Evolutionary conservation across 768 basidiomycete genomes (phyloP).

Genomic region (Amanita muscaria): DNA sequence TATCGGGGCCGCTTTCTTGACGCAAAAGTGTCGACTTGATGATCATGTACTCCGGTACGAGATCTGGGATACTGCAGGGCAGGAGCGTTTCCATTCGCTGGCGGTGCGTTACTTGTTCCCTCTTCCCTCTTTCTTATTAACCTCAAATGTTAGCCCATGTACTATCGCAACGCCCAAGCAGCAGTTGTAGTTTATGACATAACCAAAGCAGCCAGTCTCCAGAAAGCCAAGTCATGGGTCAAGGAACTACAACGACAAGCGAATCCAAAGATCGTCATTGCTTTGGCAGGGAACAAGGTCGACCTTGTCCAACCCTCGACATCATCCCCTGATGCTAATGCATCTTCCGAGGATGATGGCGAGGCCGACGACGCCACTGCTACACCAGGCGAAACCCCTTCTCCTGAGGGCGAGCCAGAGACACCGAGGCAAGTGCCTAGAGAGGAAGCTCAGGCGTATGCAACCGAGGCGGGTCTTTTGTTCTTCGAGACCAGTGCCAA

Average conservation of each 20-base stretch:
- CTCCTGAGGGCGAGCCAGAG: constrained; percentile 48
- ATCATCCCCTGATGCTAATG: constrained; percentile 37
- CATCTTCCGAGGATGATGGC: constrained; percentile 68
- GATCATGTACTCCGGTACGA: constrained; percentile 91
- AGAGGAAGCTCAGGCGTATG: constrained; percentile 96
- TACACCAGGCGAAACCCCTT: constrained; percentile 65
- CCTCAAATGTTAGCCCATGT: constrained; percentile 72
- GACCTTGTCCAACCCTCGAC: constrained; percentile 72
- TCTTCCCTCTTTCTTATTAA: constrained; percentile 11
- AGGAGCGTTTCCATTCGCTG: constrained; percentile 96
- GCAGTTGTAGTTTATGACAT: constrained; percentile 98
- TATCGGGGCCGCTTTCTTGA: constrained; percentile 93
- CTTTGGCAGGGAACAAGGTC: constrained; percentile 95
- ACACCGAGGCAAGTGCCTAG: constrained; percentile 81
- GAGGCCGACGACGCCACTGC: constrained; percentile 91
- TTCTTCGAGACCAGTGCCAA: constrained; percentile 99
- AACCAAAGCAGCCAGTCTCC: constrained; percentile 89
- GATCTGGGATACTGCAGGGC: constrained; percentile 95
- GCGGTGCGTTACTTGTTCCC: constrained; percentile 48
- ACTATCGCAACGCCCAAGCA: constrained; percentile 96
- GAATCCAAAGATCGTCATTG: constrained; percentile 98
- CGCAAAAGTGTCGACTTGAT: constrained; percentile 92
- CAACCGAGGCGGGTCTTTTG: constrained; percentile 85
- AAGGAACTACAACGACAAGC: constrained; percentile 98
- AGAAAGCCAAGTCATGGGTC: constrained; percentile 99